Evolutionary conservation across 352 stramenopile genomes (phyloP).

Genomic region (Phytophthora agathidicida): DNA sequence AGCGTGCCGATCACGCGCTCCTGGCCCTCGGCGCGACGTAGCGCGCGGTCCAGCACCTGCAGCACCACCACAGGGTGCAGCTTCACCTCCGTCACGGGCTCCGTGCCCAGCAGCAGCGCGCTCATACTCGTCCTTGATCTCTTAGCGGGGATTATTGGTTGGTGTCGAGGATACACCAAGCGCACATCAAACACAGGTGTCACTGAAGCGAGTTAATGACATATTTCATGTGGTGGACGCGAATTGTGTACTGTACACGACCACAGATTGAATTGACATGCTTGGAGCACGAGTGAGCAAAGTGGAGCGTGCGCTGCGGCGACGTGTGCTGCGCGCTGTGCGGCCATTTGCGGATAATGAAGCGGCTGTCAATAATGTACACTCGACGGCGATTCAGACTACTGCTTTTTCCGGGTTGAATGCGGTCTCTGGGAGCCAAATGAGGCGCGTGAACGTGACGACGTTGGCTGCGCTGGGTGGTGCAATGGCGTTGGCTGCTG

Average conservation of each 20-base stretch:
- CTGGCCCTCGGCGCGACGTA: slow-evolving; percentile 93
- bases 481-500: slow-evolving; percentile 14
- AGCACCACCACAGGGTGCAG: slow-evolving; percentile 97
- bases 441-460: background rate
- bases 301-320: slow-evolving; percentile 12
- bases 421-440: background rate
- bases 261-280: background rate
- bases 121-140: slow-evolving; percentile 31
- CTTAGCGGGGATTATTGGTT: background rate
- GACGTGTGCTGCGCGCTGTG: slow-evolving; percentile 16
- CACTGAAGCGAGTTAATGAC: too few species aligned
- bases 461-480: slow-evolving; percentile 12
- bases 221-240: too few species aligned
- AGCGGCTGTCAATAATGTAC: background rate
- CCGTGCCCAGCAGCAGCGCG: slow-evolving; percentile 74
- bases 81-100: slow-evolving; percentile 84
- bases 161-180: too few species aligned
- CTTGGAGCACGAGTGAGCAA: slow-evolving; percentile 1
- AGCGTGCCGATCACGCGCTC: slow-evolving; percentile 97
- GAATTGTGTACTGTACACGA: background rate
- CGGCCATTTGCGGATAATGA: background rate
- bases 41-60: slow-evolving; percentile 96
- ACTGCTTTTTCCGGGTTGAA: slow-evolving; percentile 13
- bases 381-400: background rate
- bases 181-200: too few species aligned